phyloP scores from a whole-genome alignment of 345 rosid genomes.

The Abelmoschus esculentus region DNA sequence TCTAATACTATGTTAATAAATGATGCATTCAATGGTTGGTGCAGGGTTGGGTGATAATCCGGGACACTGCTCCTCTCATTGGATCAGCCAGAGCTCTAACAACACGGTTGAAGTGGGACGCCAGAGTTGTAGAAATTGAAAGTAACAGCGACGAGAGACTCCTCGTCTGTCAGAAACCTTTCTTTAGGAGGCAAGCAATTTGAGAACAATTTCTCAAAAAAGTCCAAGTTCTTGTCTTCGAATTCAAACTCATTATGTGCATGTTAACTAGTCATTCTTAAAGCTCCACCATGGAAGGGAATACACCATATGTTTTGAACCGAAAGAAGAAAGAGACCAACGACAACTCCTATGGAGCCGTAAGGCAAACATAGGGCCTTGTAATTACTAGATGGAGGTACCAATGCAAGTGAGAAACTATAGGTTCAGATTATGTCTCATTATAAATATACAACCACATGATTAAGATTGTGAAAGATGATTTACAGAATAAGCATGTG shows the following conservation, averaged over 20 bases:
- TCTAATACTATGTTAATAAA: not conserved
- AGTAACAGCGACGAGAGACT: conserved; percentile 83
- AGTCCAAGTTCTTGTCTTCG: conserved; percentile 10
- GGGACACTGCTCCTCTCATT: conserved; percentile 56
- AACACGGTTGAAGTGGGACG: conserved; percentile 85
- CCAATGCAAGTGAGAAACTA: conserved; percentile 20
- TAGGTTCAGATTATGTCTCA: conserved; percentile 25
- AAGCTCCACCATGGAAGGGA: conserved; percentile 21
- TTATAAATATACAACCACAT: conserved; percentile 26
- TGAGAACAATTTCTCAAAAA: conserved; percentile 12
- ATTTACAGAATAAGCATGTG: conserved; percentile 50
- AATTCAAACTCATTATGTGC: conserved; percentile 29
- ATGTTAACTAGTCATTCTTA: conserved; percentile 23
- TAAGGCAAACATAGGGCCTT: conserved; percentile 26
- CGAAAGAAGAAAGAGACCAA: conserved; percentile 25
- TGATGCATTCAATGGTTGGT: conserved; percentile 11
- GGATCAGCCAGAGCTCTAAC: conserved; percentile 70
- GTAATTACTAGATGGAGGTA: conserved; percentile 36
- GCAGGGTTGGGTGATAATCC: conserved; percentile 97
- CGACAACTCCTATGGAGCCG: conserved; percentile 9
- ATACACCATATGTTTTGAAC: conserved; percentile 26
- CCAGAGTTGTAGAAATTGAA: conserved; percentile 75
- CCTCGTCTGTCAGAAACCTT: conserved; percentile 90
- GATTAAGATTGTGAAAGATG: conserved; percentile 54
- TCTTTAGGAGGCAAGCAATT: conserved; percentile 55